Base-by-base conservation (phyloP, 495 filamentous ascomycete genomes). In the Clohesyomyces aquaticus region DNA sequence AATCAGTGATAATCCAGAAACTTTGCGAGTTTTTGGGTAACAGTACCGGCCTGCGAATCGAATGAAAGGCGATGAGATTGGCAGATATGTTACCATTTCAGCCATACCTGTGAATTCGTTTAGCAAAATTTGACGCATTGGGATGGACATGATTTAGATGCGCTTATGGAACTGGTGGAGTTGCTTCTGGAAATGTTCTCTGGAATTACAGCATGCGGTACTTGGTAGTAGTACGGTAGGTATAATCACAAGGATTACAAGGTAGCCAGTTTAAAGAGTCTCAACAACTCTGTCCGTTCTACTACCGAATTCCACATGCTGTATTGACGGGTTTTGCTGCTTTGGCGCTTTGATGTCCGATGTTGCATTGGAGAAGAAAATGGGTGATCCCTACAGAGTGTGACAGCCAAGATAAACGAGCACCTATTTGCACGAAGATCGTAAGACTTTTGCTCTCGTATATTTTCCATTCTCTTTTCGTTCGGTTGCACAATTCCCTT, bases 71-170 rank as follows among this genome's bases (percentile, higher is more conserved):
- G 87, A 89, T 19, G 86, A 88, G 53, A 94, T 87, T 27, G 90
- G 90, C 41, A 92, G 79, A 68, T 90, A 93, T 11, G 87, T 88
- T 26, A 90, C 88, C 88, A 93, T 91, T 73, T 93, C 90, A 2
- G 87, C 87, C 80, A 91, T 82, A 69, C 80, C 81, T 83, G 54
- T 18, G 2, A 2, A 1, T 3, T 28, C 16, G 41, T 56, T 57
- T 61, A 57, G 61, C 29, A 55, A 14, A 14, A 38, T 38, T 38
- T 38, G 32, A 38, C 32, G 32, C 32, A 38, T 38, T 38, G 32
- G 32, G 32, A 6, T 38, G 6, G 6, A 38, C 14, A 38, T 6
- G 14, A 38, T 45, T 48, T 41, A 14, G n/a, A 42, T 21, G 16
- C 21, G 28, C 21, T 32, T 55, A 38, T 26, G 51, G 51, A n/a